Conservation (phyloP, 768 basidiomycete genomes). For the Saitozyma podzolica region DNA sequence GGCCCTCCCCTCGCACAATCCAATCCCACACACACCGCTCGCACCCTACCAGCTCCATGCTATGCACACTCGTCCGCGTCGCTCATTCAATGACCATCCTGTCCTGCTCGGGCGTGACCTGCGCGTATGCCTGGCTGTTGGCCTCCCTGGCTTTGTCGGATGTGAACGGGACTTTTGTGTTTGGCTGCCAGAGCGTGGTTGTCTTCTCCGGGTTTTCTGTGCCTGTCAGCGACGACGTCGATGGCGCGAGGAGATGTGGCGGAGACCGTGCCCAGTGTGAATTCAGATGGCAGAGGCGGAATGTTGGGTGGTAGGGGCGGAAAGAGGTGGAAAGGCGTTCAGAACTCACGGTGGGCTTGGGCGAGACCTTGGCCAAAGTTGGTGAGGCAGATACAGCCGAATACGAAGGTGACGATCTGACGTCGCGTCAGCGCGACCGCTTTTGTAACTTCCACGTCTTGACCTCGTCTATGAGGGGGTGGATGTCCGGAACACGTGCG, state of each 20-base stretch:
- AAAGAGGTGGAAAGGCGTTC: not conserved
- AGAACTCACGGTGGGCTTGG: constrained; percentile 28
- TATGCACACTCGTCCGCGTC: not conserved
- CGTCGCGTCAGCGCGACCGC: not conserved
- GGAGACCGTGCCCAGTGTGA: too few species aligned
- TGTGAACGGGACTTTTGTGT: too few species aligned
- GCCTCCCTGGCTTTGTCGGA: too few species aligned
- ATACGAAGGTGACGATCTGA: constrained; percentile 30
- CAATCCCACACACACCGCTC: not conserved
- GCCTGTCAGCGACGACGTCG: constrained; percentile 1
- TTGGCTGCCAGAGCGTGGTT: constrained; percentile 18
- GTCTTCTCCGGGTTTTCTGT: constrained; percentile 26
- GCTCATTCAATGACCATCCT: constrained; percentile 12
- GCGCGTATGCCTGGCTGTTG: too few species aligned
- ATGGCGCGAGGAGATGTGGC: too few species aligned
- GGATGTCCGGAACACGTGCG: too few species aligned
- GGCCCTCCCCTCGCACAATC: too few species aligned
- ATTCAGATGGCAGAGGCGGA: too few species aligned
- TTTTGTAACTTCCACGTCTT: not conserved
- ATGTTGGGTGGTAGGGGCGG: not conserved
- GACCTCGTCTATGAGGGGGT: not conserved
- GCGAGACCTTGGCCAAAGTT: constrained; percentile 40
- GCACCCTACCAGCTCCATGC: too few species aligned
- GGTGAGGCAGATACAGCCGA: constrained; percentile 32
- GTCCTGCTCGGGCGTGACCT: not conserved